Base-by-base conservation (phyloP, 331 rosid species). In the Malus hybrid region DNA sequence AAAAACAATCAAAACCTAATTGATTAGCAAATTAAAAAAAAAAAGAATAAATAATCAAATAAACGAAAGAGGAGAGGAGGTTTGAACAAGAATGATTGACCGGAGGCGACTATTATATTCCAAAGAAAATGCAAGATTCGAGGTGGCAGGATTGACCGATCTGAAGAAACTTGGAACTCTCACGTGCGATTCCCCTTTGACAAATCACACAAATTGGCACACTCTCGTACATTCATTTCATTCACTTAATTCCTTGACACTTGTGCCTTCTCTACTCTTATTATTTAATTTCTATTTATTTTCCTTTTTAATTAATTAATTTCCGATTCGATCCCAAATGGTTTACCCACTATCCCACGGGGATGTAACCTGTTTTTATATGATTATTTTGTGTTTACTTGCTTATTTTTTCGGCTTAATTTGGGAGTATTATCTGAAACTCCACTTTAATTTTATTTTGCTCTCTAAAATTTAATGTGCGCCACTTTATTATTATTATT, bases 111-210 rank as follows among this genome's bases (percentile, higher is more conserved):
- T 19, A 11, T 66, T 44, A 54, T 57, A 69, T 62, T 10, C 78
- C 78, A 78, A 67, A 86, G 72, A 73, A 73, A 67, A 42, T 68
- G 79, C 50, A 29, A 36, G 80, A 82, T 34, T 89, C 86, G 83
- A 86, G 89, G 88, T 65, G 55, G 76, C 44, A 74, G 76, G 70
- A 73, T 74, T 78, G 82, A 74, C 76, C 56, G 76, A 80, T 80
- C 62, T 34, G 56, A 19, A 29, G 9, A 63, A 67, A n/a, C 54
- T 63, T 16, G 71, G 54, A 75, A 46, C n/a, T 74, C 79, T 83
- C 90, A 83, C 86, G 82, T 86, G 90, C 83, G 63, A 66, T 46
- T 61, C 67, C 57, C 71, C 74, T 77, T 82, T 77, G 80, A 80
- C 83, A 6, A 71, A 71, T 71, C 54, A 10, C 28, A 64, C 20